Conservation (phyloP, 805 yeast genomes). For the Tetrapisispora nanseiensis region DNA sequence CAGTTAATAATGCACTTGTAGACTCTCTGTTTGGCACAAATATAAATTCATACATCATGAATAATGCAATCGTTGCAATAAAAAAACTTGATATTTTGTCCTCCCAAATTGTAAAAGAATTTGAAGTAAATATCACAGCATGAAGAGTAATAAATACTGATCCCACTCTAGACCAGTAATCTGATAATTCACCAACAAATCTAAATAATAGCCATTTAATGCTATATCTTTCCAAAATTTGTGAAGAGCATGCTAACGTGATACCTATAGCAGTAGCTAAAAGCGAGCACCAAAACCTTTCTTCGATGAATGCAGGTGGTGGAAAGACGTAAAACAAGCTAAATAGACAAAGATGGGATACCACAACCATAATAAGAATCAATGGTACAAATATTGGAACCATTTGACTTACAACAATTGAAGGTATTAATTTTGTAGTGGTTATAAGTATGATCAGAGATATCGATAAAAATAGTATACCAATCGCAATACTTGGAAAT, state of each 20-base stretch:
- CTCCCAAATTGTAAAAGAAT: conserved; percentile 93
- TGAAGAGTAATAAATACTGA: conserved; percentile 50
- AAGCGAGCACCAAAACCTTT: conserved; percentile 41
- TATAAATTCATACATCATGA: conserved; percentile 37
- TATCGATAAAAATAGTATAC: conserved; percentile 45
- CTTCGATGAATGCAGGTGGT: conserved; percentile 38
- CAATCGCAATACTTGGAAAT: conserved; percentile 51
- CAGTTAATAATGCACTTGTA: conserved; percentile 31
- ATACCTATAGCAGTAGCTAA: conserved; percentile 65
- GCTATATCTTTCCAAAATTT: conserved; percentile 69
- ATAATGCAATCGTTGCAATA: conserved; percentile 53
- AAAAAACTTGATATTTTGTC: conserved; percentile 61
- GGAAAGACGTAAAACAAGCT: conserved; percentile 53
- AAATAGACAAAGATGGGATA: conserved; percentile 51
- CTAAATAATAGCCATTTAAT: conserved; percentile 51
- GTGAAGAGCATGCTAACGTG: conserved; percentile 62
- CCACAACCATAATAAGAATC: conserved; percentile 51
- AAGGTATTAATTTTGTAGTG: conserved; percentile 63
- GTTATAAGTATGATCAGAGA: conserved; percentile 53
- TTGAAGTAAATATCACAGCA: conserved; percentile 68
- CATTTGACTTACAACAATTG: conserved; percentile 67
- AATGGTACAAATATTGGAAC: conserved; percentile 68
- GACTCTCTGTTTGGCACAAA: conserved; percentile 31
- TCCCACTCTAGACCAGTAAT: conserved; percentile 72
- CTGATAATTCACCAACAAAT: conserved; percentile 46